Base-by-base conservation (phyloP, 257 asterid species). In the Oldenlandia corymbosa region DNA sequence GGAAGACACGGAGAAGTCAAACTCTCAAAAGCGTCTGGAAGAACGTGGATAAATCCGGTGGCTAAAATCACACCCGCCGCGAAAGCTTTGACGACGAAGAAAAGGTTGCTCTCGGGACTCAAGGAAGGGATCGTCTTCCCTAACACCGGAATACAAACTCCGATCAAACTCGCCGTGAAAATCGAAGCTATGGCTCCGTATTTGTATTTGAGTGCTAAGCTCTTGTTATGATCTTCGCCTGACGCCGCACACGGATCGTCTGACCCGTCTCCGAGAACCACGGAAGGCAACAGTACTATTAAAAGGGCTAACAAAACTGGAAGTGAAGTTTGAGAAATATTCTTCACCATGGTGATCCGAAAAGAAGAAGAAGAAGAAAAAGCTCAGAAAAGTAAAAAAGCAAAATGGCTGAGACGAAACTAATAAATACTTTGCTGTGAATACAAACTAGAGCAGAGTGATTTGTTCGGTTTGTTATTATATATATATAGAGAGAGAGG, bases 21-120 rank as follows among this genome's bases (percentile, higher is more conserved):
- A 20, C 48, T 41, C 0, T 68, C 73, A 24, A 68, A 68, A 0
- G 78, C 75, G 14, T 72, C 75, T 0, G 78, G 78, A 7, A 76
- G 58, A 5, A 76, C 74, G 14, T 76, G 80, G 39, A 76, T 68
- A 47, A 71, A 71, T 1, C 80, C 77, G 1, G 77, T 76, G 0
- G 80, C 75, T 20, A 76, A 31, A 39, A 76, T 72, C 2, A 72
- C 71, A 0, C 84, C 81, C 2, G 84, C 78, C 0, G 81, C 84
- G 1, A 79, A 79, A 9, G 77, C 76, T 26, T 79, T 79, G 5
- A 75, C 60, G 14, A 79, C 46, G 8, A 75, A 54, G 56, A 79
- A 75, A 9, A 70, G 46, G 26, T 54, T 46, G 1, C 69, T 57
- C 8, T 72, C 84, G 0, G 81, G 77, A 6, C 46, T 64, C 0